These are phyloP conservation scores for Emmonsia crescens DNA, from an alignment of 2,329 filamentous ascomycete genomes.

Conservation along the genomic window DNA sequence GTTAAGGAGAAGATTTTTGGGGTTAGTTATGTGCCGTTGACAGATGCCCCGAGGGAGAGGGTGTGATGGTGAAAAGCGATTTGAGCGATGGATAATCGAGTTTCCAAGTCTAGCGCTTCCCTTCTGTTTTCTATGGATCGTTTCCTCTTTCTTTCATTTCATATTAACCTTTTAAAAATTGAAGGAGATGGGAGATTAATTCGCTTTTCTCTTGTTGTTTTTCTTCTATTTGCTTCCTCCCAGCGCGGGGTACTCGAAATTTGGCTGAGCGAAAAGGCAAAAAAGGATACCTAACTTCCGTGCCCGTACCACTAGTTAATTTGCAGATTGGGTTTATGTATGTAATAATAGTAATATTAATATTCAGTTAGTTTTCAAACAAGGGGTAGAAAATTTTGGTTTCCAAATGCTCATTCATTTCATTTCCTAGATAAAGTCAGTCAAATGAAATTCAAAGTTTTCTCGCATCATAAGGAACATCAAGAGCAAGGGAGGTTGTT, in stretches of 20 bases:
- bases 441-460: not conserved
- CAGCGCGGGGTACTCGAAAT: not conserved
- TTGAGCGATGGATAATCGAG: not conserved
- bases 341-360: not conserved
- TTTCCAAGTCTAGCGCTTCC: not conserved
- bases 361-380: not conserved
- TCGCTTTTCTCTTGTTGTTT: not conserved
- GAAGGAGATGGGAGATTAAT: not conserved
- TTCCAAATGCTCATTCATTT: not conserved
- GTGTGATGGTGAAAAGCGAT: not conserved
- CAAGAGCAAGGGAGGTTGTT: not conserved
- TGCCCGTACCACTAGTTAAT: not conserved
- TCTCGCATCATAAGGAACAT: not conserved
- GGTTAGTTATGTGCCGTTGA: slow-evolving; percentile 55
- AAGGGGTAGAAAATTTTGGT: not conserved
- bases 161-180: not conserved
- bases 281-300: not conserved
- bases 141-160: not conserved
- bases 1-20: slow-evolving; percentile 47
- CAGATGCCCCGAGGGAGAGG: slow-evolving; percentile 41
- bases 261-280: not conserved
- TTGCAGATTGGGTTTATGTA: not conserved
- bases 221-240: not conserved
- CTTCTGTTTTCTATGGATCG: not conserved
- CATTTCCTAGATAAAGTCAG: not conserved